phyloP scores from a whole-genome alignment of 2,329 filamentous ascomycete species.

The Xylariaceae sp. region DNA sequence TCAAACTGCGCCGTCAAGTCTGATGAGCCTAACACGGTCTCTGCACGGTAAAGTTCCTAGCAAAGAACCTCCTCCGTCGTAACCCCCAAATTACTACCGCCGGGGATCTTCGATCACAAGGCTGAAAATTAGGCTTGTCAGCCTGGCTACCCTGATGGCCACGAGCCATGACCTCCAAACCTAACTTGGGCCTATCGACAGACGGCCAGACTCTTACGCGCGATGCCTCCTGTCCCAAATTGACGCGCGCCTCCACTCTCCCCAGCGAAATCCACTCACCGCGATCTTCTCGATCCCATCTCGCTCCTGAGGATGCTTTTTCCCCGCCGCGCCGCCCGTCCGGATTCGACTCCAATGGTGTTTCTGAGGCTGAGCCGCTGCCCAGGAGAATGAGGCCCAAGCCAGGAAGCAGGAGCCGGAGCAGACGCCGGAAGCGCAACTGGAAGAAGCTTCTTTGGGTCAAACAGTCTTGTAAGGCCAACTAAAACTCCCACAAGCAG shows the following conservation, averaged over 20 bases:
- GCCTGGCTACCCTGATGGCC: not conserved
- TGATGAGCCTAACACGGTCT: too few species aligned
- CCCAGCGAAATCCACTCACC: constrained; percentile 30
- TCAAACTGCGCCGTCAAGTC: too few species aligned
- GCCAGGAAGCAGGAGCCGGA: constrained; percentile 48
- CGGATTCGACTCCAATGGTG: constrained; percentile 11
- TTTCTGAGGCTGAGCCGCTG: constrained; percentile 30
- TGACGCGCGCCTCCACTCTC: constrained; percentile 37
- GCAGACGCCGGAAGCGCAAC: constrained; percentile 63
- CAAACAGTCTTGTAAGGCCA: constrained; percentile 75
- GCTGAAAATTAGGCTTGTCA: too few species aligned
- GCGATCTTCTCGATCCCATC: constrained; percentile 58
- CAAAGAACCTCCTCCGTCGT: too few species aligned
- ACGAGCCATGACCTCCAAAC: constrained; percentile 2
- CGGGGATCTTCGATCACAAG: too few species aligned
- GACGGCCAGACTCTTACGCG: constrained; percentile 4
- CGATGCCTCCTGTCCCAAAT: constrained; percentile 10
- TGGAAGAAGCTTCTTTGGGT: constrained; percentile 99
- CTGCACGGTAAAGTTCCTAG: too few species aligned
- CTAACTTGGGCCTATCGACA: not conserved
- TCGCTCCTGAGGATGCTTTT: constrained; percentile 83
- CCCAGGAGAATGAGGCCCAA: constrained; percentile 39
- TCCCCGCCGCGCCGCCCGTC: constrained; percentile 55
- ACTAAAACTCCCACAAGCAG: not conserved
- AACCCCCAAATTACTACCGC: too few species aligned